Evolutionary conservation across 208 protist species (phyloP), one percentile per base, ranked within the genome.

Genomic region (Trypanosoma avium): DNA sequence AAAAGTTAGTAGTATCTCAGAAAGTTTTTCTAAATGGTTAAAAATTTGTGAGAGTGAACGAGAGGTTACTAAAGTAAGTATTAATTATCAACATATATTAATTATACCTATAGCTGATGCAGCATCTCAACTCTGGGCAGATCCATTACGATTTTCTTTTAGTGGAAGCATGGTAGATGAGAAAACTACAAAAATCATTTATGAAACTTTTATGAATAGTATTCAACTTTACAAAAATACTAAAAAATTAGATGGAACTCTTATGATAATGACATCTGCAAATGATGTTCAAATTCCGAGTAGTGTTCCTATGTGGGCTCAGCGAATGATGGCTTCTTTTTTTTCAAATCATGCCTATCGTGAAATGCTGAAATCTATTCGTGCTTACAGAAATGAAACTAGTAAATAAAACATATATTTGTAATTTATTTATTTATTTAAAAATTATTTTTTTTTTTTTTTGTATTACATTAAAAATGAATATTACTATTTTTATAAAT

Each of bases 211-310:
- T 26, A 77, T 72, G 22, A 63, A 78, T 9, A 70, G 69, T 9
- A 26, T 46, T 2, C 4, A 35, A 15, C 66, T 73, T n/a, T n/a
- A 36, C 19, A 50, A 57, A 15, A 24, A 58, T 13, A 47, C 54
- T 12, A 58, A 47, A 8, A 38, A 57, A 21, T 26, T 68, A 10
- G 61, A 72, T 8, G 79, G 74, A 1, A 82, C 73, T 6, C 70
- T 90, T 21, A 67, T 90, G 32, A 60, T 90, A 21, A 90, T 90
- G 77, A 90, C 79, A 0, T 86, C 83, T 13, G 79, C 80, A 0
- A 90, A 84, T 71, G 72, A 90, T 40, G 75, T 76, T 12, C 48
- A 67, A 10, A 64, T 90, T 3, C 74, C 83, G 17, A 70, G 26
- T 2, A 56, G 60, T 15, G 29, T 86, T 40, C 83, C 83, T 10